Evolutionary conservation across 2,329 filamentous ascomycete genomes (phyloP).

Genomic region (Pseudogymnoascus sp.): DNA sequence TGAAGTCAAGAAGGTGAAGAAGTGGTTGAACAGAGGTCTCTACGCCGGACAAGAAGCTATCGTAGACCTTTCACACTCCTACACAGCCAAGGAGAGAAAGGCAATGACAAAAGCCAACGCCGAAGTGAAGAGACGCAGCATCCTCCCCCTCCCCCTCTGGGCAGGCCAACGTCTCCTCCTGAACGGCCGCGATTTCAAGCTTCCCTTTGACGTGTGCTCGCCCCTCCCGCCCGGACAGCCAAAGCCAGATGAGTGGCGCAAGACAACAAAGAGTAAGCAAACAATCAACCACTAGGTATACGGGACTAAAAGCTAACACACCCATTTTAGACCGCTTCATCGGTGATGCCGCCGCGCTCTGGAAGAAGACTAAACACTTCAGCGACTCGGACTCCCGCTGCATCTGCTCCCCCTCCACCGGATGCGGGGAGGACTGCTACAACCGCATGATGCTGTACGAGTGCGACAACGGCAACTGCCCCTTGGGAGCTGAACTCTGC

Average conservation of each 20-base stretch:
- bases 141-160: slow-evolving; percentile 71
- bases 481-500: slow-evolving; percentile 62
- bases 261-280: slow-evolving; percentile 75
- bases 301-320: slow-evolving; percentile 13
- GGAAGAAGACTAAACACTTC: slow-evolving; percentile 69
- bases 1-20: slow-evolving; percentile 50
- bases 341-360: slow-evolving; percentile 69
- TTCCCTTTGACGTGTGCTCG: slow-evolving; percentile 85
- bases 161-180: slow-evolving; percentile 48
- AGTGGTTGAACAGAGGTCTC: slow-evolving; percentile 70
- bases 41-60: slow-evolving; percentile 67
- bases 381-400: slow-evolving; percentile 70
- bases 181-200: slow-evolving; percentile 66
- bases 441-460: slow-evolving; percentile 97
- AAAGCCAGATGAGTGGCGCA: slow-evolving; percentile 87
- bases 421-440: slow-evolving; percentile 83
- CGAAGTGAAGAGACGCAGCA: slow-evolving; percentile 39
- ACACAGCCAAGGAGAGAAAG: slow-evolving; percentile 38
- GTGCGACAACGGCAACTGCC: slow-evolving; percentile 86
- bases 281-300: too few species aligned
- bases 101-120: slow-evolving; percentile 36
- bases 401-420: slow-evolving; percentile 66
- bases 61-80: slow-evolving; percentile 4
- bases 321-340: slow-evolving; percentile 68
- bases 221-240: slow-evolving; percentile 78